These are phyloP conservation scores for Periglandula ipomoeae DNA, from an alignment of 2,329 filamentous ascomycete species.

Conservation along the genomic window DNA sequence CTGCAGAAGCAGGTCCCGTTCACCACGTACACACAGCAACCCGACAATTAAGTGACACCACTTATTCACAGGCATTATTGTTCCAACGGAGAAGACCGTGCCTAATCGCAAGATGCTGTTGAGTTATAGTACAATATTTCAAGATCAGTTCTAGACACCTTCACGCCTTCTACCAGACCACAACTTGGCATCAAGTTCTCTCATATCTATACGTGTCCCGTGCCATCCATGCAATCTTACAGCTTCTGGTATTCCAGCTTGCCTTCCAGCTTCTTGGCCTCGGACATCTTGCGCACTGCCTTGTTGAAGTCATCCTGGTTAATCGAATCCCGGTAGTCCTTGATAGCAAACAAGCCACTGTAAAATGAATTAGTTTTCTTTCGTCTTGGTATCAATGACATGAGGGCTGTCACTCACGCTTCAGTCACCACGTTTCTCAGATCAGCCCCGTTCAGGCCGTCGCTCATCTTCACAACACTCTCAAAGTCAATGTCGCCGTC, in stretches of 20 bases:
- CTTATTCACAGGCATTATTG: too few species aligned
- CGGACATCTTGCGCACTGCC: conserved; percentile 92
- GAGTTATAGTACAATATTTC: conserved; percentile 1
- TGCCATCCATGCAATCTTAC: conserved; percentile 32
- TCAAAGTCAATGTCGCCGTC: conserved; percentile 98
- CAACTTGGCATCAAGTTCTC: background rate
- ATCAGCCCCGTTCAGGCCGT: conserved; percentile 95
- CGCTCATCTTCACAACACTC: conserved; percentile 99
- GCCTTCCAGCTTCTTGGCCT: conserved; percentile 96
- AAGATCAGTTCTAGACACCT: background rate
- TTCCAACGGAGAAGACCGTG: background rate
- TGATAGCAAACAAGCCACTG: conserved; percentile 93
- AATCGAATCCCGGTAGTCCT: conserved; percentile 91
- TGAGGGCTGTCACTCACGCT: conserved; percentile 62
- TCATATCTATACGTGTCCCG: background rate
- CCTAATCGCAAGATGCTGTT: background rate
- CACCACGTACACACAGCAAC: too few species aligned
- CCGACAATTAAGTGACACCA: too few species aligned
- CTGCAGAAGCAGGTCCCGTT: too few species aligned
- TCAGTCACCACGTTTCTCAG: conserved; percentile 96
- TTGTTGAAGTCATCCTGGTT: conserved; percentile 99
- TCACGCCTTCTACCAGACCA: background rate
- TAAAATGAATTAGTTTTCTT: background rate
- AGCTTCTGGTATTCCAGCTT: conserved; percentile 97
- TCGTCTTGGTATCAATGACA: background rate